Evolutionary conservation across 805 yeast genomes (phyloP), one percentile per base, ranked within the genome.

Genomic region (Komagataella mondaviorum): DNA sequence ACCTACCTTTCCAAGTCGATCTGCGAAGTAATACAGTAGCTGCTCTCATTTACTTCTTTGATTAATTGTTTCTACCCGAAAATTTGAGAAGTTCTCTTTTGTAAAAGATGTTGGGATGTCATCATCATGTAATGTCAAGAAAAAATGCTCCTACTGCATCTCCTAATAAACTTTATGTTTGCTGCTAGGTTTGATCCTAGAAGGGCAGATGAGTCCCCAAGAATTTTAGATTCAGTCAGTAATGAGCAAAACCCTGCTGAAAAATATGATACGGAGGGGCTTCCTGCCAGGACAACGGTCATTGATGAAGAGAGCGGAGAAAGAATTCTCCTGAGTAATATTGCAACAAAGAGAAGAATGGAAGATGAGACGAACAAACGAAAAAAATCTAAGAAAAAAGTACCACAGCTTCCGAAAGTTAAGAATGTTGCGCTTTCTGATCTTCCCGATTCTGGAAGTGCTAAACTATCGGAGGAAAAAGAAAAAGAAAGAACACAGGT

Each of bases 1-100:
- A 63, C 70, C 12, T 55, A 65, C 71, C 84, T 61, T 80, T 80
- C 84, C 84, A 79, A 0, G 76, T 79, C 0, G 83, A 75, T 52
- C 84, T 71, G 20, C 75, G 71, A 47, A 78, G 62, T 16, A 69
- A 57, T 18, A 66, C 59, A 24, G 72, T 56, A 23, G 73, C 55
- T 39, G 68, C 57, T 64, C 71, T 71, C 77, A 72, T 72, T 50
- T 14, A 57, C 23, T 50, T 46, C 51, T 18, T 18, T 20, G 6
- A 49, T 16, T 18, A 46, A 55, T 46, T 24, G 10, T 6, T 24
- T 30, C 14, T 30, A 30, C 5, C 39, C 14, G 14, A 46, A 46
- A 46, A 46, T 46, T 22, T 46, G 39, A 36, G 36, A 20, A 20
- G 20, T 20, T 20, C 3, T 20, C 20, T 20, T 20, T 20, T 20